Conservation (phyloP, 2,329 filamentous ascomycete genomes). For the Geosmithia flava region DNA sequence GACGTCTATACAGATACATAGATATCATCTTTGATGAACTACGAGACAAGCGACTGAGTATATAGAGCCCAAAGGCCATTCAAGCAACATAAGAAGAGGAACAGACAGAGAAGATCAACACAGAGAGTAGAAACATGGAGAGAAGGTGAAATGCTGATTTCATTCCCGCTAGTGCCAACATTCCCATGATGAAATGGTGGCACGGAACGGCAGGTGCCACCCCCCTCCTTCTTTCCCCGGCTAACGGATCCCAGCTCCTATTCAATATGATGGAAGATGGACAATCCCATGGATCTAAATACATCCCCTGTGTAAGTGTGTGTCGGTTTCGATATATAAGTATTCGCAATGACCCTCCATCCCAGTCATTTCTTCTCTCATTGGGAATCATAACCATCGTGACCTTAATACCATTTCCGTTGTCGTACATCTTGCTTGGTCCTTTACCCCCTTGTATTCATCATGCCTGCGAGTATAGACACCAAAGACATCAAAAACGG, state of each 20-base stretch:
- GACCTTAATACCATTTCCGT: too few relatives aligned
- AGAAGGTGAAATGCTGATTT: neutral
- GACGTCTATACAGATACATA: too few relatives aligned
- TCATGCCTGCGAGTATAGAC: neutral
- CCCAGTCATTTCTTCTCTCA: neutral
- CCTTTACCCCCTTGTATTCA: neutral
- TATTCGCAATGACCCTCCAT: neutral
- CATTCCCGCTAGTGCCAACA: neutral
- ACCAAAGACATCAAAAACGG: neutral
- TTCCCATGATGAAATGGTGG: neutral
- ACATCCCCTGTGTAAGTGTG: too few relatives aligned
- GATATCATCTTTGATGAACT: too few relatives aligned
- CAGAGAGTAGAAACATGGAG: too few relatives aligned
- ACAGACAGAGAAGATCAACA: too few relatives aligned
- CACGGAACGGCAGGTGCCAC: neutral
- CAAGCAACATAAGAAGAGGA: too few relatives aligned
- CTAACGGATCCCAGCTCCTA: neutral
- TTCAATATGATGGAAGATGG: neutral
- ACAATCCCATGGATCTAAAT: too few relatives aligned
- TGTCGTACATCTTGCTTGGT: neutral
- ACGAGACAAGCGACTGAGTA: too few relatives aligned
- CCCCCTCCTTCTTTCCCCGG: neutral
- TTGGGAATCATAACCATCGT: neutral
- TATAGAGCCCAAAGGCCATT: too few relatives aligned
- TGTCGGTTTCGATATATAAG: neutral